These are phyloP conservation scores for Jatropha multifida DNA, from an alignment of 441 rosid genomes.

Conservation along the genomic window DNA sequence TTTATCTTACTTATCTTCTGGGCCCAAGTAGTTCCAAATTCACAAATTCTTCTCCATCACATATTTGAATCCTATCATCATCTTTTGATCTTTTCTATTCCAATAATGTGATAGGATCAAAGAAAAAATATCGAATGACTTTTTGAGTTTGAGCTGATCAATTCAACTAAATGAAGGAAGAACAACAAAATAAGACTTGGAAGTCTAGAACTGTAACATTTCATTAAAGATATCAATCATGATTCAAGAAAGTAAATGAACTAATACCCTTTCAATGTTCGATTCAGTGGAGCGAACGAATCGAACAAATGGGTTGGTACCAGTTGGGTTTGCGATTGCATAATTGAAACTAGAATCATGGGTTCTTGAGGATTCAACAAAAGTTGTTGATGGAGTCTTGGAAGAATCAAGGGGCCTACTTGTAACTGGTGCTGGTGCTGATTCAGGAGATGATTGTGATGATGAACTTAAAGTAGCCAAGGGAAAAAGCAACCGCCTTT, in stretches of 20 bases:
- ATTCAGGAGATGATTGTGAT: slow-evolving; percentile 31
- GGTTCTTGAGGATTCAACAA: slow-evolving; percentile 31
- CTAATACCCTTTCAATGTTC: slow-evolving; percentile 59
- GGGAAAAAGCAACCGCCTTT: slow-evolving; percentile 31
- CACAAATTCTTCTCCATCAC: slow-evolving; percentile 10
- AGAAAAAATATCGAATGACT: neutral
- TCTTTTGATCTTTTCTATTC: neutral
- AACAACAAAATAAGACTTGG: neutral
- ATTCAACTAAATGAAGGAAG: neutral
- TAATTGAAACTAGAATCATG: slow-evolving; percentile 43
- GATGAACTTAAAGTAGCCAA: slow-evolving; percentile 53
- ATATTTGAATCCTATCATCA: neutral
- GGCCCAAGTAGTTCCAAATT: neutral
- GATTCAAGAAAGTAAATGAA: neutral
- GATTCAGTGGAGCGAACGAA: slow-evolving; percentile 63
- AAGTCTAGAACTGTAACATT: neutral
- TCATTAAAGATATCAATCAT: neutral
- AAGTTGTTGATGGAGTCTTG: slow-evolving; percentile 28
- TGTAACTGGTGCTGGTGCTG: slow-evolving; percentile 12
- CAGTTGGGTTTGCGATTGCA: slow-evolving; percentile 31
- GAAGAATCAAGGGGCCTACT: slow-evolving; percentile 21
- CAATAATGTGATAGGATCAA: neutral
- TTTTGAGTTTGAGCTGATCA: neutral
- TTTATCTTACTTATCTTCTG: neutral
- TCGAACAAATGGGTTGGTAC: slow-evolving; percentile 36